Conservation (phyloP, 164 flowering plant genomes). For the Cinnamomum chago region DNA sequence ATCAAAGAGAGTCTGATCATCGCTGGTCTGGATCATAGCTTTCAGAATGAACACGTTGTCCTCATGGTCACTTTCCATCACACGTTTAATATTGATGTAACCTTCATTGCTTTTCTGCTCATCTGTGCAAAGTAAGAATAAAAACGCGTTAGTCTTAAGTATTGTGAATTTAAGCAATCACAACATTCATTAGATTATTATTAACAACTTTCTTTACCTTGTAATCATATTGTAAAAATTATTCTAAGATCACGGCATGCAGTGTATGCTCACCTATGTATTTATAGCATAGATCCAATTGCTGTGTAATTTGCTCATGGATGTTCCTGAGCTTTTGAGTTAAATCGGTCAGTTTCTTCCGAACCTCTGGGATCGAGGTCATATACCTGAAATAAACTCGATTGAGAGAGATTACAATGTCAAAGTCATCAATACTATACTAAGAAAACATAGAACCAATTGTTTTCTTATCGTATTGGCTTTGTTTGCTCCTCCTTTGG, state of each 20-base stretch:
- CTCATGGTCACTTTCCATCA: conserved; percentile 44
- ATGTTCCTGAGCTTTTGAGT: conserved; percentile 58
- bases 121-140: conserved; percentile 26
- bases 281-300: conserved; percentile 38
- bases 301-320: conserved; percentile 38
- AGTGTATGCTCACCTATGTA: conserved; percentile 37
- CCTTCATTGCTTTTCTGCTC: conserved; percentile 42
- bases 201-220: too few species aligned
- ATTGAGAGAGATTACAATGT: not conserved
- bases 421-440: not conserved
- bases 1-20: conserved; percentile 57
- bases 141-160: too few species aligned
- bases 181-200: not conserved
- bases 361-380: conserved; percentile 54
- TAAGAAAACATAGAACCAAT: not conserved
- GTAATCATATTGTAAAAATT: not conserved
- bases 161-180: too few species aligned
- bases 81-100: conserved; percentile 31
- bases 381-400: conserved; percentile 2
- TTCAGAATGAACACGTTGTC: conserved; percentile 66
- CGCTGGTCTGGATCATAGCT: conserved; percentile 43
- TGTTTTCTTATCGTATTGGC: too few species aligned
- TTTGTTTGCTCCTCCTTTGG: too few species aligned
- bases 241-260: not conserved
- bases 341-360: conserved; percentile 68